Percentiles rank a stretch among this genome's conserved stretches.
Evolutionary conservation across 2,329 filamentous ascomycete genomes (phyloP).

Genomic region (Cladosporium colombiae): DNA sequence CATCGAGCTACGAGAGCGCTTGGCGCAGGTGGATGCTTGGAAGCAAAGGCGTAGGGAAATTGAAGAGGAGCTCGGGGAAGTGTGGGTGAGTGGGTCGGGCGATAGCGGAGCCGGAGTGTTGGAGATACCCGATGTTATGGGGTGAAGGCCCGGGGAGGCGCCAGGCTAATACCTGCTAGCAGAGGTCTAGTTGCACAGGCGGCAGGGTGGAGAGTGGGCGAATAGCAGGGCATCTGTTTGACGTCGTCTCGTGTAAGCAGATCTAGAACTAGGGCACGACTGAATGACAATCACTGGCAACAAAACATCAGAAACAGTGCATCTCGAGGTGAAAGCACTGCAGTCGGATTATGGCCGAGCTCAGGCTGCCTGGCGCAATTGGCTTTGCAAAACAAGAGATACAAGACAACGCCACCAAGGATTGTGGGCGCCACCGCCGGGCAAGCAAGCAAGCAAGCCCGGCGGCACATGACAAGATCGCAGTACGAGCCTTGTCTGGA

Average conservation of each 20-base stretch:
- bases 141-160: constrained; percentile 13
- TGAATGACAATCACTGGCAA: neutral
- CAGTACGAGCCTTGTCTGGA: neutral
- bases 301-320: neutral
- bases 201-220: constrained; percentile 1
- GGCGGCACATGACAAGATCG: constrained; percentile 3
- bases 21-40: constrained; percentile 82
- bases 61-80: constrained; percentile 72
- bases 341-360: neutral
- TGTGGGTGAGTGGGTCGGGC: constrained; percentile 51
- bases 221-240: constrained; percentile 1
- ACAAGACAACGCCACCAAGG: constrained; percentile 16
- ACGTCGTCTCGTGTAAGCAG: constrained; percentile 11
- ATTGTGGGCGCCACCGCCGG: neutral
- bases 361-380: constrained; percentile 1
- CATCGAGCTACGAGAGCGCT: constrained; percentile 74
- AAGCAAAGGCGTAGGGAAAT: constrained; percentile 72
- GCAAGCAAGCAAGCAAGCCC: neutral
- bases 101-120: constrained; percentile 14
- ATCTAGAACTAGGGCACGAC: neutral
- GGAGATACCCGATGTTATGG: constrained; percentile 14
- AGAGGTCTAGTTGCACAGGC: constrained; percentile 5
- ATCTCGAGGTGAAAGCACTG: neutral
- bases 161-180: neutral
- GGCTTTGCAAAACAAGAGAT: constrained; percentile 2